Evolutionary conservation across 1,139 yeast species (phyloP).

Genomic region (Taphrina flavorubra): DNA sequence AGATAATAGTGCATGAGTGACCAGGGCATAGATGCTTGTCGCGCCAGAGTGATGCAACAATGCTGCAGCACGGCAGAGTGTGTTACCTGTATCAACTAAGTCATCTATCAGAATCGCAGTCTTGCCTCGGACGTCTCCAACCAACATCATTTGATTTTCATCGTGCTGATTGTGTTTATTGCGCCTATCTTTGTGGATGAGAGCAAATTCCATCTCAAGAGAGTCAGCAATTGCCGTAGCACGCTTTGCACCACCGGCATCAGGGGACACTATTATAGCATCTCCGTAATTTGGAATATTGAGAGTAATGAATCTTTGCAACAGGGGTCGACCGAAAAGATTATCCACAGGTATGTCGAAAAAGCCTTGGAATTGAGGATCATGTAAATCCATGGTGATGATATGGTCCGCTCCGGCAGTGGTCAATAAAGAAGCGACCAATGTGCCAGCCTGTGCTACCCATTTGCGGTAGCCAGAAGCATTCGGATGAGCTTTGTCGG

Average conservation of each 20-base stretch:
- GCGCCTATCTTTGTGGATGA: slow-evolving; percentile 88
- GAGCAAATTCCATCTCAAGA: slow-evolving; percentile 88
- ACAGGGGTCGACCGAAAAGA: slow-evolving; percentile 93
- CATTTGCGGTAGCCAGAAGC: slow-evolving; percentile 81
- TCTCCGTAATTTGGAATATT: slow-evolving; percentile 66
- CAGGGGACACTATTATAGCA: slow-evolving; percentile 91
- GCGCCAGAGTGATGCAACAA: slow-evolving; percentile 82
- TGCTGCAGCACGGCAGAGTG: slow-evolving; percentile 94
- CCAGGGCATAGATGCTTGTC: slow-evolving; percentile 84
- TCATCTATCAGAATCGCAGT: slow-evolving; percentile 92
- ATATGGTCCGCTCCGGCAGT: slow-evolving; percentile 98
- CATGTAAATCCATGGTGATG: slow-evolving; percentile 96
- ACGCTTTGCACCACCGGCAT: slow-evolving; percentile 98
- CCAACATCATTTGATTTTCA: slow-evolving; percentile 91
- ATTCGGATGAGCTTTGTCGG: slow-evolving; percentile 50
- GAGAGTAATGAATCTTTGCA: slow-evolving; percentile 82
- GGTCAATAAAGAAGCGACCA: slow-evolving; percentile 79
- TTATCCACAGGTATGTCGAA: slow-evolving; percentile 96
- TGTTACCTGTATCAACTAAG: slow-evolving; percentile 99
- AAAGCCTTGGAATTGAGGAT: slow-evolving; percentile 96
- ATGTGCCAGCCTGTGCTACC: slow-evolving; percentile 94
- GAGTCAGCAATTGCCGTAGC: slow-evolving; percentile 96
- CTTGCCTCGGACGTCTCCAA: slow-evolving; percentile 90
- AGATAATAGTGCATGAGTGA: slow-evolving; percentile 91
- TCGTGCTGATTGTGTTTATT: slow-evolving; percentile 59